phyloP scores from a whole-genome alignment of 192 early-diverging fungal species.

The Rhizoclosmatium globosum region DNA sequence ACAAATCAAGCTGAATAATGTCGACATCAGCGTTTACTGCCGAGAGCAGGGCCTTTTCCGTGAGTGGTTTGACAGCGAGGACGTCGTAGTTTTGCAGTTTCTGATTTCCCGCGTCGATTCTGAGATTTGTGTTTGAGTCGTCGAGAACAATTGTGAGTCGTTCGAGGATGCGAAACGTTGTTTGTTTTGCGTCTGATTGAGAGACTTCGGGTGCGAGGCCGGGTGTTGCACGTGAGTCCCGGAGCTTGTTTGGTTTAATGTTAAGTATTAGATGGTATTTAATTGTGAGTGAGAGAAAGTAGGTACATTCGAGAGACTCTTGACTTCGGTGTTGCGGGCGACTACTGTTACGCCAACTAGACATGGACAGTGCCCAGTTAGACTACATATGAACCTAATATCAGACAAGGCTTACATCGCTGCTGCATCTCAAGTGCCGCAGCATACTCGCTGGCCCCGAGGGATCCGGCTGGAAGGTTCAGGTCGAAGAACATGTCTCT shows the following conservation, averaged over 20 bases:
- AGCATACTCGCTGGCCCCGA: conserved; percentile 30
- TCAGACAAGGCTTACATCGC: conserved; percentile 32
- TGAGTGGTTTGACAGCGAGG: conserved; percentile 75
- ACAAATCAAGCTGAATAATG: conserved; percentile 81
- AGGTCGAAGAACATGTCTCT: conserved; percentile 49
- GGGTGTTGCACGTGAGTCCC: background rate
- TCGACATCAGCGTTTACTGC: conserved; percentile 80
- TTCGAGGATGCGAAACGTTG: conserved; percentile 59
- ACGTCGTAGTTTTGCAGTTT: conserved; percentile 61
- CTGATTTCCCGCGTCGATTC: conserved; percentile 27
- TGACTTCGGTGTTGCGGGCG: conserved; percentile 59
- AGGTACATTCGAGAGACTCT: conserved; percentile 44
- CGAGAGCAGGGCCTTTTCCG: conserved; percentile 69
- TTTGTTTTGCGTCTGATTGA: conserved; percentile 12
- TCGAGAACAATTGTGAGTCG: conserved; percentile 67
- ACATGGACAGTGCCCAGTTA: background rate
- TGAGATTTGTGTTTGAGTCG: conserved; percentile 59
- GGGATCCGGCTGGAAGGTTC: conserved; percentile 34
- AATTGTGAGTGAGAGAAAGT: conserved; percentile 37
- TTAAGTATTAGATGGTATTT: conserved; percentile 53
- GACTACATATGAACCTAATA: background rate
- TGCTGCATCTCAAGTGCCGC: conserved; percentile 35
- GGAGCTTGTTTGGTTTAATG: conserved; percentile 3
- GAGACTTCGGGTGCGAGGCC: conserved; percentile 31
- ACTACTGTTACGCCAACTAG: conserved; percentile 68